Conservation (phyloP, 2,329 filamentous ascomycete genomes). For the Verticillium nonalfalfae region DNA sequence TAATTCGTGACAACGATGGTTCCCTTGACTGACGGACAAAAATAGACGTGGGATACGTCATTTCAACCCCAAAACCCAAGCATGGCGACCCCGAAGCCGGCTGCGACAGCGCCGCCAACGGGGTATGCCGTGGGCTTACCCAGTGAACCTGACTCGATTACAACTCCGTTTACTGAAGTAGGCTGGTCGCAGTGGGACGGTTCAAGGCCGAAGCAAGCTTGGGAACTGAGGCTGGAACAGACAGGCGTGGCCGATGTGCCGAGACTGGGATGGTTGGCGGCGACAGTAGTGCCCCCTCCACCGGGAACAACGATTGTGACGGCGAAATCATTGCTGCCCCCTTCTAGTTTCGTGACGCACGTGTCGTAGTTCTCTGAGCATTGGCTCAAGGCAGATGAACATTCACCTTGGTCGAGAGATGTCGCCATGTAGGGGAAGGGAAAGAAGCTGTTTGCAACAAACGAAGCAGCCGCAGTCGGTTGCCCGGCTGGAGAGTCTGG, state of each 20-base stretch:
- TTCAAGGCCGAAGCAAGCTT: constrained; percentile 41
- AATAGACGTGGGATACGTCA: not conserved
- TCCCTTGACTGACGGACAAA: not conserved
- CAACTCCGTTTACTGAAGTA: constrained; percentile 11
- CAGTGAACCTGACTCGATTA: constrained; percentile 8
- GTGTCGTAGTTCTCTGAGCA: constrained; percentile 48
- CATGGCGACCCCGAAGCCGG: constrained; percentile 8
- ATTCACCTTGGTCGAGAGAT: constrained; percentile 45
- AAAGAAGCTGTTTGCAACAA: constrained; percentile 52
- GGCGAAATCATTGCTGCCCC: constrained; percentile 32
- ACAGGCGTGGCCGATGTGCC: constrained; percentile 43
- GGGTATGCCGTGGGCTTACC: constrained; percentile 5
- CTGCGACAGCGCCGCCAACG: constrained; percentile 7
- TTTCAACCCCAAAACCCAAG: constrained; percentile 1
- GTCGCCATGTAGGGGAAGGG: constrained; percentile 53
- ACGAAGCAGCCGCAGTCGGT: constrained; percentile 36
- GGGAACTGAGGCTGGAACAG: constrained; percentile 47
- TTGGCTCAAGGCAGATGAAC: constrained; percentile 41
- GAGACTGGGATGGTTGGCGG: constrained; percentile 30
- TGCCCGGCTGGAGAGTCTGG: constrained; percentile 29
- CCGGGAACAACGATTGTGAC: constrained; percentile 52
- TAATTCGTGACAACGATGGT: no score
- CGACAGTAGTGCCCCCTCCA: constrained; percentile 45
- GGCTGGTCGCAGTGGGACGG: constrained; percentile 28
- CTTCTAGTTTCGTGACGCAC: constrained; percentile 43